phyloP scores from a whole-genome alignment of 1,284 basidiomycete species.

The Cutaneotrichosporon spelunceum region DNA sequence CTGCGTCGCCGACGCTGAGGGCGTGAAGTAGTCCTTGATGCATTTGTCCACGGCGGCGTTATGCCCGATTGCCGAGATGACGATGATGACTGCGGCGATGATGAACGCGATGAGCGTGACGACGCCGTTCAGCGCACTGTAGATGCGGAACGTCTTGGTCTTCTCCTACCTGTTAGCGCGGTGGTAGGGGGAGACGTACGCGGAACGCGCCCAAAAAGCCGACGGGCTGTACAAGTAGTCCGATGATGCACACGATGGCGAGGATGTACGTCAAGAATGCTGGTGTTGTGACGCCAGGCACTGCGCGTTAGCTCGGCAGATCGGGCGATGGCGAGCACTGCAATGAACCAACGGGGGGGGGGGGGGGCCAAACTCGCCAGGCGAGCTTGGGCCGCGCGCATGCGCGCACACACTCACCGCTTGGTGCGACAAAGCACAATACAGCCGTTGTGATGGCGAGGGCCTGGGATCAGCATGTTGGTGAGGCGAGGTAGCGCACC shows the following conservation, averaged over 20 bases:
- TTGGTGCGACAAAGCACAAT: slow-evolving; percentile 71
- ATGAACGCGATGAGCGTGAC: slow-evolving; percentile 63
- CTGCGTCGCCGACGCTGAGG: not conserved
- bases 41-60: slow-evolving; percentile 66
- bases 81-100: slow-evolving; percentile 73
- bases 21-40: slow-evolving; percentile 40
- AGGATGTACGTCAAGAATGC: slow-evolving; percentile 70
- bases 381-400: not conserved
- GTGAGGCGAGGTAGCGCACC: slow-evolving; percentile 32
- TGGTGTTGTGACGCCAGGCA: slow-evolving; percentile 78
- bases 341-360: too few relatives aligned
- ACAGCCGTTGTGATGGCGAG: slow-evolving; percentile 69
- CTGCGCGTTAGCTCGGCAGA: slow-evolving; percentile 51
- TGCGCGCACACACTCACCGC: slow-evolving; percentile 29
- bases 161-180: slow-evolving; percentile 62
- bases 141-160: slow-evolving; percentile 68
- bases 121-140: slow-evolving; percentile 66
- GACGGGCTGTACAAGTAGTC: slow-evolving; percentile 66
- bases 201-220: slow-evolving; percentile 77
- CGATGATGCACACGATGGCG: slow-evolving; percentile 69
- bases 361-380: not conserved
- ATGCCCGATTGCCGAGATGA: slow-evolving; percentile 71
- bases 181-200: slow-evolving; percentile 53
- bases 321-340: not conserved
- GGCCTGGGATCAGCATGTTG: slow-evolving; percentile 37